A percentile compares a stretch with the other conserved stretches of the same genome.
Evolutionary conservation across 352 stramenopile genomes (phyloP).

Genomic region (Phytophthora ramorum): DNA sequence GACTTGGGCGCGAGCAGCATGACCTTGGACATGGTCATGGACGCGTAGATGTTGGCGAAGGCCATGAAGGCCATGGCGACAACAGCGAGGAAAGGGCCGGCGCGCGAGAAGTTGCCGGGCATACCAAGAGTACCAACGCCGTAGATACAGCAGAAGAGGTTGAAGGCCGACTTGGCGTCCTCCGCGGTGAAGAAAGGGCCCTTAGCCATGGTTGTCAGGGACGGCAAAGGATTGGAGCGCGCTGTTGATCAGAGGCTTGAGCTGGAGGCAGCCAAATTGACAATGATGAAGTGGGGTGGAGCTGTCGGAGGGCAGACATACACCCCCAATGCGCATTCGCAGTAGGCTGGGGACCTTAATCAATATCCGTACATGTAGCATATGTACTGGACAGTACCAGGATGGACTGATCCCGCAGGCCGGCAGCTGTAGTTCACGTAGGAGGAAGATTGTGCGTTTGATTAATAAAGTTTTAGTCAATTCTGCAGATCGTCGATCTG

Average conservation of each 20-base stretch:
- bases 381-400: no score
- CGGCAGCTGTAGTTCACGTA: neutral
- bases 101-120: no score
- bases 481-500: no score
- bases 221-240: no score
- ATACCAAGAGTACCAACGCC: no score
- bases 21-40: slow-evolving; percentile 43
- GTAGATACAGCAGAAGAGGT: slow-evolving; percentile 24
- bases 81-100: slow-evolving; percentile 34
- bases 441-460: neutral
- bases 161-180: slow-evolving; percentile 41
- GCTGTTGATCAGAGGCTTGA: neutral
- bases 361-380: no score
- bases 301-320: neutral
- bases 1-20: slow-evolving; percentile 49
- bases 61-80: slow-evolving; percentile 56
- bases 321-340: no score
- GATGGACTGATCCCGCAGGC: neutral
- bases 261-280: neutral
- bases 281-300: neutral
- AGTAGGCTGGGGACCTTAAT: no score
- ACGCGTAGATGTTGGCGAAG: slow-evolving; percentile 50
- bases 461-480: slow-evolving; percentile 3
- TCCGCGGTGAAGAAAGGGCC: slow-evolving; percentile 41
- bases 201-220: slow-evolving; percentile 4